Evolutionary conservation across 495 filamentous ascomycete genomes (phyloP), one percentile per base, ranked within the genome.

Genomic region (Podospora appendiculata): DNA sequence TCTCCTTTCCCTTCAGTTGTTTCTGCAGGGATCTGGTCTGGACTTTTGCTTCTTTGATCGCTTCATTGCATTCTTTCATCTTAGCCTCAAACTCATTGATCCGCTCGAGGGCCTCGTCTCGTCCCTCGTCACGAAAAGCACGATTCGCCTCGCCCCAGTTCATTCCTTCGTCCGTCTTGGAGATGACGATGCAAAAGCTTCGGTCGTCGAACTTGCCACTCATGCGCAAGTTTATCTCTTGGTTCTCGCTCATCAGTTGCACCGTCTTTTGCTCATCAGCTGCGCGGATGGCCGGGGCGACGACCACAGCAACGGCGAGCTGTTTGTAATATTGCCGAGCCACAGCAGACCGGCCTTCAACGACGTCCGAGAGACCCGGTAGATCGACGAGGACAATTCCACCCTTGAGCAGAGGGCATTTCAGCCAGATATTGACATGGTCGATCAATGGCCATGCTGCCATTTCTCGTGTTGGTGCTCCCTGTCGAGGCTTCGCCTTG

Each of bases 141-240:
- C 32, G 34, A 4, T 9, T 36, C 11, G 36, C 25, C 5, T 17
- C 25, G 25, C 25, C 36, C 47, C 57, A 58, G 10, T 62, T 52
- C 4, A 58, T 48, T 12, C 13, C 13, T 2, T 59, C 51, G 32
- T 66, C 63, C 0, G 54, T 52, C 41, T 66, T 64, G 3, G 63
- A 60, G 1, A 62, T 8, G 14, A 58, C 59, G 0, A 66, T 44
- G 38, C 61, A 59, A 32, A 56, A 66, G 2, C 50, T 35, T 4
- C 53, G 39, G n/a, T 41, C 18, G 13, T 64, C 44, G 17, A 62
- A 55, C 40, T 59, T 61, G 5, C 59, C 59, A 19, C 56, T 50
- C 56, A 66, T 60, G n/a, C 53, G 55, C 56, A 66, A 53, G 5
- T 33, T 41, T 7, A 64, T 32, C 43, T 64, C 61, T 6, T 64